A percentile compares a stretch with the other conserved stretches of the same genome.
phyloP scores from a whole-genome alignment of 495 filamentous ascomycete species.

The Oidiodendron maius region DNA sequence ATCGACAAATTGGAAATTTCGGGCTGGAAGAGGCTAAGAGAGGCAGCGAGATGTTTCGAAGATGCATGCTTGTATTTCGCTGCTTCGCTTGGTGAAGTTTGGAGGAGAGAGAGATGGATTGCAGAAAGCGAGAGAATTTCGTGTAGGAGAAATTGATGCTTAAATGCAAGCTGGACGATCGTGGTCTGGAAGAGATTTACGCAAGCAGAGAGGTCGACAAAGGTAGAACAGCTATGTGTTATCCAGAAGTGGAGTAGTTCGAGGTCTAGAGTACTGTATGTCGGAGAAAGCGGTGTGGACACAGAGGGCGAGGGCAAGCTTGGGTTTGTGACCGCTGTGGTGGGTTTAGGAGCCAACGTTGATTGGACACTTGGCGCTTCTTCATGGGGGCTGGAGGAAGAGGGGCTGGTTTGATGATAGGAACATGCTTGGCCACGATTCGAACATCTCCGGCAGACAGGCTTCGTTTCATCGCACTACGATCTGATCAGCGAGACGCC shows the following conservation, averaged over 20 bases:
- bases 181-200: constrained; percentile 21
- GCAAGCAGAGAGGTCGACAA: neutral
- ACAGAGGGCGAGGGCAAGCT: neutral
- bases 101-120: constrained; percentile 36
- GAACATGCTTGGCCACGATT: constrained; percentile 54
- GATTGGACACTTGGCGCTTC: constrained; percentile 8
- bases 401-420: constrained; percentile 40
- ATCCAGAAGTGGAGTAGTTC: constrained; percentile 43
- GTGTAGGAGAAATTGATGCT: constrained; percentile 40
- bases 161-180: constrained; percentile 42
- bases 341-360: constrained; percentile 9
- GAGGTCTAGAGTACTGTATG: constrained; percentile 38
- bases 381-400: too few relatives aligned
- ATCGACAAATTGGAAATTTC: constrained; percentile 13
- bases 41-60: constrained; percentile 6
- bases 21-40: constrained; percentile 12
- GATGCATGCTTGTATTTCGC: constrained; percentile 16
- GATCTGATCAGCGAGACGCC: too few relatives aligned
- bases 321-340: neutral
- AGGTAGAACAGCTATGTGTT: constrained; percentile 17
- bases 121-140: constrained; percentile 49
- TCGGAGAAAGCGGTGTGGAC: constrained; percentile 20
- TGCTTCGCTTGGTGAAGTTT: constrained; percentile 28
- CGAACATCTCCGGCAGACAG: constrained; percentile 51
- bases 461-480: constrained; percentile 59